phyloP scores from a whole-genome alignment of 2,329 filamentous ascomycete genomes.

The Colletotrichum tropicale region DNA sequence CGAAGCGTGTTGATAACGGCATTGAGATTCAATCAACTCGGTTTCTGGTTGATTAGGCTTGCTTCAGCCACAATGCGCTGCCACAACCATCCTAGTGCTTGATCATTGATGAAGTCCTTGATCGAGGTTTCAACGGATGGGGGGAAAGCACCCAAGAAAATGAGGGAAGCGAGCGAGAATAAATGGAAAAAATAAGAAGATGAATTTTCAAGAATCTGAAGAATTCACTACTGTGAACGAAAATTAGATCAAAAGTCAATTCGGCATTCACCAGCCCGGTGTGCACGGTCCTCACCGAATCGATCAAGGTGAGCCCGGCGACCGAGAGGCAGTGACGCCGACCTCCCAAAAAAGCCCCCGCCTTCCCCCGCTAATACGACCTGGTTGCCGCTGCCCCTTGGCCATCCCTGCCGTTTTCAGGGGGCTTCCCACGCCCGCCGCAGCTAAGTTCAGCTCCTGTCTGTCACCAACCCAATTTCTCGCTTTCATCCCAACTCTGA shows the following conservation, averaged over 20 bases:
- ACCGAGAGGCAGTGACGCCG: not conserved
- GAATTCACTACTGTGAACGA: too few relatives aligned
- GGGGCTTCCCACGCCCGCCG: not conserved
- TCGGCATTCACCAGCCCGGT: not conserved
- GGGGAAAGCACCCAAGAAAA: too few relatives aligned
- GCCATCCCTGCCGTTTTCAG: conserved; percentile 7
- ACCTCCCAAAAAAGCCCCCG: not conserved
- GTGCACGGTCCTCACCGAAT: not conserved
- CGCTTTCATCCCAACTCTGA: conserved; percentile 7
- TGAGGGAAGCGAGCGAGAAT: too few relatives aligned
- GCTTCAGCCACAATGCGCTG: not conserved
- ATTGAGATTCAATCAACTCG: not conserved
- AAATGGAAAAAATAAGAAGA: too few relatives aligned
- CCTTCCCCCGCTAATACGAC: conserved; percentile 3
- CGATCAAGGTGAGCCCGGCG: not conserved
- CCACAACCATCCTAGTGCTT: too few relatives aligned
- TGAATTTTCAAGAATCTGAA: too few relatives aligned
- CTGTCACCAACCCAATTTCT: not conserved
- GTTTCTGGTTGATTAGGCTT: not conserved
- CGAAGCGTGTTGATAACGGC: not conserved
- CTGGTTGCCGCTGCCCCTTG: not conserved
- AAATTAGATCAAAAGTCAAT: not conserved
- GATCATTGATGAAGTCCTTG: too few relatives aligned
- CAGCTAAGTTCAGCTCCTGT: conserved; percentile 5
- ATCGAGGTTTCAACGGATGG: too few relatives aligned